Base-by-base conservation (phyloP, 148 eudicot species). In the Amaranthus cruentus region DNA sequence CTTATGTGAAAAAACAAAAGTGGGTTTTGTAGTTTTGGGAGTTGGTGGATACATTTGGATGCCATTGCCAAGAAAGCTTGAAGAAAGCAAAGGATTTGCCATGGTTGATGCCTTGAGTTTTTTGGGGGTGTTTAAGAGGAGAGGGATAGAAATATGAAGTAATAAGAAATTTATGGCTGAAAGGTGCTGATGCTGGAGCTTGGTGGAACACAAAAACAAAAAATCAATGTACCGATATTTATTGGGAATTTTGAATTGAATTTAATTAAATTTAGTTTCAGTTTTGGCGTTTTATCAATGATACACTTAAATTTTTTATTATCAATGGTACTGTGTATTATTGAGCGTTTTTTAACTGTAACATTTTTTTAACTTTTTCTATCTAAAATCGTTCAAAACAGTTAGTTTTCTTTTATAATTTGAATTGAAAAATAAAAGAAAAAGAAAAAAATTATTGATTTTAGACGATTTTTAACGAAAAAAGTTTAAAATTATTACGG, bases 21-120 rank as follows among this genome's bases (percentile, higher is more conserved):
- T n/a, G 79, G 60, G 58, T 38, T 55, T 78, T 15, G 78, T 48
- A 56, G 87, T 80, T 81, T 84, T 84, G 55, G 89, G 85, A 1
- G 89, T 81, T 68, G 87, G 84, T 44, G 88, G 76, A 54, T 83
- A 82, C 62, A 81, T 74, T 55, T 74, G 72, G 79, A 81, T 68
- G 67, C 80, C 85, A 77, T 78, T 75, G 51, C 83, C 81, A 15
- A 78, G 77, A 80, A 88, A 87, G 44, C 71, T 81, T 47, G 93
- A 88, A 53, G 88, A 85, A n/a, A 88, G 89, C 38, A 87, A 50
- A 38, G 86, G 74, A 69, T 83, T 87, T 71, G 86, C 71, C 78
- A 75, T 44, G 38, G 79, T 44, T 21, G 84, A 78, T 18, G 10
- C 4, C 13, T 28, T 66, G 15, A 6, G 14, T 3, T 10, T 55